phyloP scores from a whole-genome alignment of 1,284 basidiomycete species.

The Apiotrichum porosum region DNA sequence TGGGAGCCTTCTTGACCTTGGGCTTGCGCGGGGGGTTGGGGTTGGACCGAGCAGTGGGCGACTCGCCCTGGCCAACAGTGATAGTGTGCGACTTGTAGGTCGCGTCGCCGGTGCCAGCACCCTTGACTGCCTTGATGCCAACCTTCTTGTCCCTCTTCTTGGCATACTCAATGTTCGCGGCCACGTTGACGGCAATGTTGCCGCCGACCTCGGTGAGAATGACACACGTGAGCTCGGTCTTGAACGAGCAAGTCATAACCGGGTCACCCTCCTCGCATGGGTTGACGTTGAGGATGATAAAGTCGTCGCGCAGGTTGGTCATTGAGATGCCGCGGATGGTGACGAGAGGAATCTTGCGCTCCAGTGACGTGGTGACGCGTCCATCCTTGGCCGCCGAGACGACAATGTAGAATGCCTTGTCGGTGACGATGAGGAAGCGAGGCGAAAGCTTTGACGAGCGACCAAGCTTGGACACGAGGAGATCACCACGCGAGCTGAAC shows the following conservation, averaged over 20 bases:
- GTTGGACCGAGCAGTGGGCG: conserved; percentile 70
- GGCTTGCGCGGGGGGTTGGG: conserved; percentile 84
- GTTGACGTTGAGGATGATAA: conserved; percentile 76
- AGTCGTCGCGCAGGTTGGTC: conserved; percentile 90
- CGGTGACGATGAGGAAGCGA: conserved; percentile 82
- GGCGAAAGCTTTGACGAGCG: conserved; percentile 91
- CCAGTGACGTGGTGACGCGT: conserved; percentile 59
- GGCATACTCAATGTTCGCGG: conserved; percentile 76
- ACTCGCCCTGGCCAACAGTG: conserved; percentile 81
- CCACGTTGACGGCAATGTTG: conserved; percentile 67
- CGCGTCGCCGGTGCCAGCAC: conserved; percentile 80
- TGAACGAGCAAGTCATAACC: conserved; percentile 84
- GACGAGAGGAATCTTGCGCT: conserved; percentile 83
- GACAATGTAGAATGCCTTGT: conserved; percentile 82
- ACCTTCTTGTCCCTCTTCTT: conserved; percentile 98
- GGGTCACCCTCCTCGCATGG: conserved; percentile 89
- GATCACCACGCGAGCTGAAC: conserved; percentile 79
- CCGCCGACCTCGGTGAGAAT: conserved; percentile 77
- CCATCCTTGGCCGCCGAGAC: conserved; percentile 68
- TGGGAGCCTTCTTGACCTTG: conserved; percentile 41
- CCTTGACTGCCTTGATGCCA: conserved; percentile 81
- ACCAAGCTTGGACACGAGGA: conserved; percentile 79
- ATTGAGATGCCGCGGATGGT: conserved; percentile 80
- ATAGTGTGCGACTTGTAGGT: conserved; percentile 92
- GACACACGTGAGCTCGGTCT: conserved; percentile 86